phyloP scores from a whole-genome alignment of 495 filamentous ascomycete genomes.

The Neurospora tetrasperma region DNA sequence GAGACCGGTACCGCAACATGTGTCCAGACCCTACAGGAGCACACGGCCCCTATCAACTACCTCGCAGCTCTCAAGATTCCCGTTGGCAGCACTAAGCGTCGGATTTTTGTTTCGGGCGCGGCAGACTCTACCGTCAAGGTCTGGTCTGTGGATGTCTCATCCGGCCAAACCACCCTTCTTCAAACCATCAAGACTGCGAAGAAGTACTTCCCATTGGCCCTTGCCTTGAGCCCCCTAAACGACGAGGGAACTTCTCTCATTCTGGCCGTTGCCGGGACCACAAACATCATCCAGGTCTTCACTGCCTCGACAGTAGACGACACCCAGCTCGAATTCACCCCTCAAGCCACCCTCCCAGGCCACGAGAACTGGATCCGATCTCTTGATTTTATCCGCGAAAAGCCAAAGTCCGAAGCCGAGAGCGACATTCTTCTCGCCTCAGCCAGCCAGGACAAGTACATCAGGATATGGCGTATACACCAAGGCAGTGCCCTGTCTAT shows the following conservation, averaged over 20 bases:
- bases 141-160: constrained; percentile 47
- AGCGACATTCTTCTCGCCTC: constrained; percentile 79
- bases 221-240: constrained; percentile 54
- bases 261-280: constrained; percentile 78
- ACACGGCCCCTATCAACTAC: constrained; percentile 69
- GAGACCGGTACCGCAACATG: constrained; percentile 21
- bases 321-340: constrained; percentile 44
- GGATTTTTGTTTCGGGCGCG: constrained; percentile 56
- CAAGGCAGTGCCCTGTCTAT: constrained; percentile 53
- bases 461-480: constrained; percentile 84
- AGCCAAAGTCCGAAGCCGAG: constrained; percentile 28
- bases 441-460: constrained; percentile 94
- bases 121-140: constrained; percentile 78
- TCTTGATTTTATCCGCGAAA: constrained; percentile 64
- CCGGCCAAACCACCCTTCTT: constrained; percentile 38
- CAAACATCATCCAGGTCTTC: constrained; percentile 66
- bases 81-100: constrained; percentile 4
- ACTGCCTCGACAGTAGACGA: constrained; percentile 34
- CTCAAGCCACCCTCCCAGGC: constrained; percentile 69
- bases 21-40: constrained; percentile 45
- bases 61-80: constrained; percentile 48
- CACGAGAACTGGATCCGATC: constrained; percentile 95
- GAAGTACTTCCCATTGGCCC: constrained; percentile 66
- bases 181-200: constrained; percentile 67
- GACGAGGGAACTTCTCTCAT: constrained; percentile 39